A percentile compares a stretch with the other conserved stretches of the same genome.
Conservation (phyloP, 2,329 filamentous ascomycete species). For the Albifimbria verrucaria region DNA sequence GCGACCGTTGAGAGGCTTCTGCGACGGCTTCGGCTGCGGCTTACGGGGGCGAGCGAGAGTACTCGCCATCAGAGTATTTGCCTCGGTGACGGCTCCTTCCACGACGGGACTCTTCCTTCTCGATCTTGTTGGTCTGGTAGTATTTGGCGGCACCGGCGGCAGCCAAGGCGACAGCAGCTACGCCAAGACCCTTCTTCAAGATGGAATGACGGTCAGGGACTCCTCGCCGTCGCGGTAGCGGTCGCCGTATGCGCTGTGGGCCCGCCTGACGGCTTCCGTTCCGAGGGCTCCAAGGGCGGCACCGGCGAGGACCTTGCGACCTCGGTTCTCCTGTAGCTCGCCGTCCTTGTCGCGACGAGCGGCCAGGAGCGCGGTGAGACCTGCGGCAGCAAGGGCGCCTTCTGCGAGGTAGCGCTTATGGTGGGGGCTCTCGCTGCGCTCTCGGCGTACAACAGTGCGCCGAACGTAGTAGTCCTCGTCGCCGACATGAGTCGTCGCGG, state of each 20-base stretch:
- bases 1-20: conserved; percentile 47
- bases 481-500: conserved; percentile 38
- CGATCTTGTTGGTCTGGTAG: conserved; percentile 56
- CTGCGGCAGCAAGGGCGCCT: conserved; percentile 62
- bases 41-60: conserved; percentile 40
- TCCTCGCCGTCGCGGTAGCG: conserved; percentile 38
- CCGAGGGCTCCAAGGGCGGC: conserved; percentile 61
- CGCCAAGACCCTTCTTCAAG: conserved; percentile 59
- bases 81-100: conserved; percentile 52
- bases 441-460: conserved; percentile 44
- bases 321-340: conserved; percentile 48
- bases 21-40: conserved; percentile 38
- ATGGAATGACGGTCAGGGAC: conserved; percentile 41
- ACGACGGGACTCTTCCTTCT: conserved; percentile 55
- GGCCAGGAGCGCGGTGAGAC: conserved; percentile 55
- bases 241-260: conserved; percentile 59
- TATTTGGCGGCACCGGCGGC: conserved; percentile 65
- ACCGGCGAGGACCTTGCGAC: conserved; percentile 57
- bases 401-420: conserved; percentile 60
- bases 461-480: conserved; percentile 48
- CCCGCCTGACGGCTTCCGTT: conserved; percentile 57
- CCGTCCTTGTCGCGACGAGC: conserved; percentile 51
- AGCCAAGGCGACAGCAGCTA: conserved; percentile 61
- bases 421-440: conserved; percentile 48
- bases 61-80: conserved; percentile 37